Percentiles rank a stretch among this genome's conserved stretches.
These are phyloP conservation scores for Berkeleyomyces basicola DNA, from an alignment of 2,329 filamentous ascomycete species.

Conservation along the genomic window DNA sequence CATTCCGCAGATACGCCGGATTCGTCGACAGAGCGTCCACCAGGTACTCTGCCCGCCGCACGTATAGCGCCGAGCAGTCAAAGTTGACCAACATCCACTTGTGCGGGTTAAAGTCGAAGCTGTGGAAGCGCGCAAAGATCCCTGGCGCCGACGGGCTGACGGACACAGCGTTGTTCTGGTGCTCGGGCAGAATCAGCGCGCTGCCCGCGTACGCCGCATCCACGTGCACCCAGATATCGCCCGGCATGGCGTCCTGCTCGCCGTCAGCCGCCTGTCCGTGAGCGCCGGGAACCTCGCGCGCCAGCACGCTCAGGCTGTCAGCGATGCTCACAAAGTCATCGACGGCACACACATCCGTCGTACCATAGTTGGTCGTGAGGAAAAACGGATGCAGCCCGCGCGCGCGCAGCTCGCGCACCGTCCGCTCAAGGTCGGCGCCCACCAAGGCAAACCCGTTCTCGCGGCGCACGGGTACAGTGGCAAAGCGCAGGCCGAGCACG, in stretches of 20 bases:
- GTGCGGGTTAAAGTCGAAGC: slow-evolving; percentile 91
- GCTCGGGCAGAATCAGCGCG: slow-evolving; percentile 66
- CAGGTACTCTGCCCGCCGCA: slow-evolving; percentile 59
- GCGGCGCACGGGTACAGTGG: slow-evolving; percentile 45
- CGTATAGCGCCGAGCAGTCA: slow-evolving; percentile 66
- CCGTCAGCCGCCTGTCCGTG: slow-evolving; percentile 14
- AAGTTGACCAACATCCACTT: slow-evolving; percentile 96
- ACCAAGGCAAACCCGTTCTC: slow-evolving; percentile 55
- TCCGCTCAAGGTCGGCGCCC: slow-evolving; percentile 40
- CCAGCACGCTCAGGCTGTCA: slow-evolving; percentile 21
- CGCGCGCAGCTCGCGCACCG: slow-evolving; percentile 46
- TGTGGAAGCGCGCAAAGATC: slow-evolving; percentile 54
- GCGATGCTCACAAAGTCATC: slow-evolving; percentile 64
- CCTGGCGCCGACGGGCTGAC: slow-evolving; percentile 25
- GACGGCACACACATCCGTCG: slow-evolving; percentile 73
- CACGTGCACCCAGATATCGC: slow-evolving; percentile 74
- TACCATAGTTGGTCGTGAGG: slow-evolving; percentile 68
- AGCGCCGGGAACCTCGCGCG: neutral
- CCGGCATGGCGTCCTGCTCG: slow-evolving; percentile 17
- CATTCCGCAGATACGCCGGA: slow-evolving; percentile 66
- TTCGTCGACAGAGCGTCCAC: slow-evolving; percentile 64
- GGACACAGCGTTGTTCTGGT: slow-evolving; percentile 46
- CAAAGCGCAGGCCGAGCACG: slow-evolving; percentile 71
- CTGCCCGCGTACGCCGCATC: slow-evolving; percentile 88
- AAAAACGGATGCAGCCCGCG: slow-evolving; percentile 73